Conservation (phyloP, 2,329 filamentous ascomycete species). For the Fusarium poae region DNA sequence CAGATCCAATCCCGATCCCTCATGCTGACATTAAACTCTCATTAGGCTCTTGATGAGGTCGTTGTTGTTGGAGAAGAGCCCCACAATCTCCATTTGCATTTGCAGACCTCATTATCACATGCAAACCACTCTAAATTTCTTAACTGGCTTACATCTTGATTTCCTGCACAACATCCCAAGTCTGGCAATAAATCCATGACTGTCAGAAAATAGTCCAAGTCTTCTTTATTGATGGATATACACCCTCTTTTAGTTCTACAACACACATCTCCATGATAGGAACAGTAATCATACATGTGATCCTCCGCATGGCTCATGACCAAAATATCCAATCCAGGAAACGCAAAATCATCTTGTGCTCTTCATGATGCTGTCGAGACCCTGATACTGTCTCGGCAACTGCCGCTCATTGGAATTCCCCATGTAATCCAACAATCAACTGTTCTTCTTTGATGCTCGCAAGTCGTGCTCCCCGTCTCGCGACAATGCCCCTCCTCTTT, state of each 20-base stretch:
- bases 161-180: slow-evolving; percentile 1
- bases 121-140: slow-evolving; percentile 20
- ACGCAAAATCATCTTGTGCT: not conserved
- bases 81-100: slow-evolving; percentile 32
- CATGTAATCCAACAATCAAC: slow-evolving; percentile 7
- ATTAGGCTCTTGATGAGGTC: not conserved
- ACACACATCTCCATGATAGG: slow-evolving; percentile 18
- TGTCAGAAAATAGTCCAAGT: slow-evolving; percentile 17
- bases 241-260: slow-evolving; percentile 33
- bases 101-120: slow-evolving; percentile 41
- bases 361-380: slow-evolving; percentile 7
- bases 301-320: slow-evolving; percentile 23
- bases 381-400: not conserved
- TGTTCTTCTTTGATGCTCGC: slow-evolving; percentile 12
- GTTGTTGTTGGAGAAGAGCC: slow-evolving; percentile 29
- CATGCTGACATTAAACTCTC: slow-evolving; percentile 10
- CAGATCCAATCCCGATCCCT: slow-evolving; percentile 11
- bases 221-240: slow-evolving; percentile 37
- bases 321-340: slow-evolving; percentile 7
- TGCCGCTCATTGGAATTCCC: slow-evolving; percentile 17
- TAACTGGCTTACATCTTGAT: not conserved
- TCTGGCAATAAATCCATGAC: not conserved
- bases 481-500: slow-evolving; percentile 12
- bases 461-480: slow-evolving; percentile 15
- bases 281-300: slow-evolving; percentile 42